Evolutionary conservation across 2,329 filamentous ascomycete genomes (phyloP).

Genomic region (Colletotrichum filicis): DNA sequence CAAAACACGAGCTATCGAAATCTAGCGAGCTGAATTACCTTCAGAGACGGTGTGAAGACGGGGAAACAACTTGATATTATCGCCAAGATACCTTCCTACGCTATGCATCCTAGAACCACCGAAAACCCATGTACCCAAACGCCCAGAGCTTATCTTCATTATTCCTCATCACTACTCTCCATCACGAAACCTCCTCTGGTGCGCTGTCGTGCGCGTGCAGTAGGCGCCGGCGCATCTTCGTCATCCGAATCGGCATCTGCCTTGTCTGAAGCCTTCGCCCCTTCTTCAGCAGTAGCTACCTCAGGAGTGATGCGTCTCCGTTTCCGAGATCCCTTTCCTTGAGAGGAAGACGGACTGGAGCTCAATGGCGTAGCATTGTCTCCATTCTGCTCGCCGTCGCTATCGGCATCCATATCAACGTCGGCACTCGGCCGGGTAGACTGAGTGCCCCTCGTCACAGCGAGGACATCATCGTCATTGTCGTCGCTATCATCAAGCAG

Average conservation of each 20-base stretch:
- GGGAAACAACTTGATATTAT: slow-evolving; percentile 1
- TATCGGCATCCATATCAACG: slow-evolving; percentile 41
- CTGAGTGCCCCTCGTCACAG: slow-evolving; percentile 35
- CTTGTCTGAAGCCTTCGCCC: slow-evolving; percentile 32
- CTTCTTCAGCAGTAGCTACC: not conserved
- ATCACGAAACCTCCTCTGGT: slow-evolving; percentile 65
- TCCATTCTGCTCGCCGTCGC: not conserved
- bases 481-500: slow-evolving; percentile 41
- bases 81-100: slow-evolving; percentile 6
- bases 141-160: slow-evolving; percentile 2
- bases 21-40: too few relatives aligned
- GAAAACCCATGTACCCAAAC: slow-evolving; percentile 1
- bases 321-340: slow-evolving; percentile 25
- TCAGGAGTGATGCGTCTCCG: slow-evolving; percentile 18
- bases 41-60: not conserved
- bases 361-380: slow-evolving; percentile 18
- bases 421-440: slow-evolving; percentile 34
- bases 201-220: slow-evolving; percentile 52
- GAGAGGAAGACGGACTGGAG: slow-evolving; percentile 26
- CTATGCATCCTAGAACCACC: slow-evolving; percentile 21
- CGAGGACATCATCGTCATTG: slow-evolving; percentile 35
- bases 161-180: slow-evolving; percentile 70
- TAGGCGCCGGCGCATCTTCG: slow-evolving; percentile 52
- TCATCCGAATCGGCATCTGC: slow-evolving; percentile 44
- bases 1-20: not conserved